Evolutionary conservation across 208 protist species (phyloP), one percentile per base, ranked within the genome.

Genomic region (Trypanosoma grayi): DNA sequence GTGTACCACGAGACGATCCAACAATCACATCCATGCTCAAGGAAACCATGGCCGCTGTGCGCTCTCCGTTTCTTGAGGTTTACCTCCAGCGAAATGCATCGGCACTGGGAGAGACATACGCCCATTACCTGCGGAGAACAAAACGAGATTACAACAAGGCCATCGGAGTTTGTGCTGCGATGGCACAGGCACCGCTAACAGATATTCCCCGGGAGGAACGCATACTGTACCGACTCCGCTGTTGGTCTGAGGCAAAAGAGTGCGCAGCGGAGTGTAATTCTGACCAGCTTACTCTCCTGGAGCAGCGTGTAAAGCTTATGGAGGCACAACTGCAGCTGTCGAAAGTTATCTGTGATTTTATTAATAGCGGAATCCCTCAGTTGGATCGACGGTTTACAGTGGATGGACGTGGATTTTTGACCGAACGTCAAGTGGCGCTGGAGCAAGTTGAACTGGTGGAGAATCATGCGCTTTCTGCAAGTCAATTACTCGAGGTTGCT

Each of bases 241-340:
- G 78, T 53, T 67, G 86, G 48, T 61, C 58, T 33, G 84, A 93
- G 57, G 85, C 86, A 33, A 68, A 84, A n/a, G 79, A 82, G 13
- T 91, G 81, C 59, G 83, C 86, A 37, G 64, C 52, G 31, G 75
- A 86, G 48, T 87, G 81, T 45, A 74, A 76, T 37, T 93, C 86
- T 14, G 78, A 83, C 58, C 81, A 95, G 51, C 64, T 61, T 11
- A 66, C 74, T 55, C 58, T 87, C 47, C 62, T 95, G 46, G 77
- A 92, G 55, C 74, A 83, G 56, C 78, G 77, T 31, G 64, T 93
- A 54, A 61, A 70, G 4, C 68, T 91, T 6, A 54, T 92, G 60
- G 74, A 88, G 51, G 77, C 82, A 20, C 90, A 95, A 75, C 72
- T 88, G 47, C 67, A 80, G 3, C 69, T 93, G 18, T 81, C 71